A percentile compares a stretch with the other conserved stretches of the same genome.
phyloP scores from a whole-genome alignment of 352 stramenopile species.

The Phytophthora uliginosa region DNA sequence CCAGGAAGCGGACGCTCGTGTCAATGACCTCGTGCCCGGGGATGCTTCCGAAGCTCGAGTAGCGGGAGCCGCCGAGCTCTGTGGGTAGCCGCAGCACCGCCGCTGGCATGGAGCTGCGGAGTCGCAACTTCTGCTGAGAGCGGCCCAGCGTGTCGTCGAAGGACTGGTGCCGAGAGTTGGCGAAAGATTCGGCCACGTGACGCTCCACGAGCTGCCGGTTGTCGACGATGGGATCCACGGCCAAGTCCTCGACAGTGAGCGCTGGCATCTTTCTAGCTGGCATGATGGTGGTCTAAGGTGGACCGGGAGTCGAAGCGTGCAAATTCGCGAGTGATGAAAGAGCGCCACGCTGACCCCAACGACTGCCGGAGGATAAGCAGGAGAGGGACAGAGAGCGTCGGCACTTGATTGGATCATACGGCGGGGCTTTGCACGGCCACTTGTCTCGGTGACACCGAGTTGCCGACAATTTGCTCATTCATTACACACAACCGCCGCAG shows the following conservation, averaged over 20 bases:
- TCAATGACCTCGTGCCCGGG: conserved; percentile 49
- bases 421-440: conserved; percentile 18
- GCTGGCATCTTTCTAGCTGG: conserved; percentile 14
- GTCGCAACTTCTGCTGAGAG: conserved; percentile 10
- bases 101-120: conserved; percentile 21
- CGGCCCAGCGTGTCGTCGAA: conserved; percentile 30
- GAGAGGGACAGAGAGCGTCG: conserved; percentile 34
- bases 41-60: conserved; percentile 33
- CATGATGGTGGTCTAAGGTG: not conserved
- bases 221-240: conserved; percentile 1
- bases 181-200: conserved; percentile 27
- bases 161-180: conserved; percentile 5
- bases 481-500: conserved; percentile 27
- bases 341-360: conserved; percentile 7
- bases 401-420: conserved; percentile 15
- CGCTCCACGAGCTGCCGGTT: conserved; percentile 25
- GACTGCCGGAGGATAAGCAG: conserved; percentile 26
- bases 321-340: conserved; percentile 27
- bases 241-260: conserved; percentile 16
- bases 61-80: conserved; percentile 12
- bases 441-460: conserved; percentile 32
- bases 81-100: conserved; percentile 19
- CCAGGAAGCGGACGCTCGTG: conserved; percentile 55
- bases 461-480: conserved; percentile 22
- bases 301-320: conserved; percentile 1